Conservation (phyloP, 345 rosid species). For the Sonneratia alba region DNA sequence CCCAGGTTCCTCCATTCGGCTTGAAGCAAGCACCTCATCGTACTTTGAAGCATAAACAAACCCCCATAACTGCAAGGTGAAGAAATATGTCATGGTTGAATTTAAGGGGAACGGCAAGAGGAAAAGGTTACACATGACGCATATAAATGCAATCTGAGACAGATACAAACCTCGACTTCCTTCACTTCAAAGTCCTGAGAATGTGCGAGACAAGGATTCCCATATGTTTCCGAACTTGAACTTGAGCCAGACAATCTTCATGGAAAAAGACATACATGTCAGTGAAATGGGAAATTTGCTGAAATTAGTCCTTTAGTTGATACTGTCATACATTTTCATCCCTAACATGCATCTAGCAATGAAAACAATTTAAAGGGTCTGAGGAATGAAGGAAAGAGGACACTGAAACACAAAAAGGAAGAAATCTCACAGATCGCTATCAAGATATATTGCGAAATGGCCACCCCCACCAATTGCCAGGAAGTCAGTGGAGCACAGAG, state of each 20-base stretch:
- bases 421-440: conserved; percentile 70
- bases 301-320: background rate
- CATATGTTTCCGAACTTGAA: conserved; percentile 83
- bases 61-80: conserved; percentile 68
- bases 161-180: conserved; percentile 59
- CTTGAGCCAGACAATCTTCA: conserved; percentile 80
- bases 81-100: background rate
- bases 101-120: background rate
- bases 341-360: background rate
- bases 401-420: background rate
- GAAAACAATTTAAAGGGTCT: background rate
- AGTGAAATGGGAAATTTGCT: background rate
- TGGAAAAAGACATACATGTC: conserved; percentile 8
- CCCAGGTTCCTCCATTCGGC: conserved; percentile 60
- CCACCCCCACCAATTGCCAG: conserved; percentile 95
- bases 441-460: conserved; percentile 85
- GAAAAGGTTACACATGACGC: background rate
- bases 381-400: background rate
- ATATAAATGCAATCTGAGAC: background rate
- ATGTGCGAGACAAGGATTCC: conserved; percentile 76
- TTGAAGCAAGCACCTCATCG: conserved; percentile 67
- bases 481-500: conserved; percentile 69
- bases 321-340: background rate
- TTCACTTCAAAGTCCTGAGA: conserved; percentile 83
- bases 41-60: conserved; percentile 76